Evolutionary conservation across 345 rosid genomes (phyloP).

Genomic region (Euphorbia pulcherrima): DNA sequence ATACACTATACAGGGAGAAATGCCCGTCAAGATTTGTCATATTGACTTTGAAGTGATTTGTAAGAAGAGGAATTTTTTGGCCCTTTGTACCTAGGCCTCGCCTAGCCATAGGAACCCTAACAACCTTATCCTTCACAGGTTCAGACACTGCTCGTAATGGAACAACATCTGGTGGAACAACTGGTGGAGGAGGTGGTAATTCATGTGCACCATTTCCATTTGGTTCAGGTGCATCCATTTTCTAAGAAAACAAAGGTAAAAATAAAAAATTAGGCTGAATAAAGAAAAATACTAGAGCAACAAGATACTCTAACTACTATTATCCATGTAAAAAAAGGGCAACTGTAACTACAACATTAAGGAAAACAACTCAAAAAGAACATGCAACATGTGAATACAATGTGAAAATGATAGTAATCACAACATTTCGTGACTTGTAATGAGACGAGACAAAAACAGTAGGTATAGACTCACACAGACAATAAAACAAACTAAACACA

Average conservation of each 20-base stretch:
- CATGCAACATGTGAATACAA: neutral
- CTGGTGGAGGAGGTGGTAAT: slow-evolving; percentile 65
- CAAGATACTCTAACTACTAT: neutral
- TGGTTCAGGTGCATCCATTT: slow-evolving; percentile 41
- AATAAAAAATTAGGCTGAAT: neutral
- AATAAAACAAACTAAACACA: neutral
- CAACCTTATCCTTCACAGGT: slow-evolving; percentile 41
- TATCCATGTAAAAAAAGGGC: neutral
- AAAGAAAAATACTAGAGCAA: neutral
- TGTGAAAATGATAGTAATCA: neutral
- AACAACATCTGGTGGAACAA: slow-evolving; percentile 42
- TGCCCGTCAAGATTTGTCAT: slow-evolving; percentile 43
- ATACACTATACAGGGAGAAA: slow-evolving; percentile 76
- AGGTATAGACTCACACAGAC: neutral
- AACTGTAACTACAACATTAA: neutral
- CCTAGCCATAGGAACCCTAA: slow-evolving; percentile 57
- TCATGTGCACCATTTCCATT: slow-evolving; percentile 35
- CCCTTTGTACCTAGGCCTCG: slow-evolving; percentile 61
- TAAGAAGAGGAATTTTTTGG: slow-evolving; percentile 46
- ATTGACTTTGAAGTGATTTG: slow-evolving; percentile 78
- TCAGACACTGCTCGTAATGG: slow-evolving; percentile 38
- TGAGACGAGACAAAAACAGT: too few species aligned
- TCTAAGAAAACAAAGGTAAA: slow-evolving; percentile 16
- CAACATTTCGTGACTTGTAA: too few species aligned
- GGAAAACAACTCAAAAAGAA: neutral